Evolutionary conservation across 2,329 filamentous ascomycete species (phyloP).

Genomic region (Clonostachys chloroleuca): DNA sequence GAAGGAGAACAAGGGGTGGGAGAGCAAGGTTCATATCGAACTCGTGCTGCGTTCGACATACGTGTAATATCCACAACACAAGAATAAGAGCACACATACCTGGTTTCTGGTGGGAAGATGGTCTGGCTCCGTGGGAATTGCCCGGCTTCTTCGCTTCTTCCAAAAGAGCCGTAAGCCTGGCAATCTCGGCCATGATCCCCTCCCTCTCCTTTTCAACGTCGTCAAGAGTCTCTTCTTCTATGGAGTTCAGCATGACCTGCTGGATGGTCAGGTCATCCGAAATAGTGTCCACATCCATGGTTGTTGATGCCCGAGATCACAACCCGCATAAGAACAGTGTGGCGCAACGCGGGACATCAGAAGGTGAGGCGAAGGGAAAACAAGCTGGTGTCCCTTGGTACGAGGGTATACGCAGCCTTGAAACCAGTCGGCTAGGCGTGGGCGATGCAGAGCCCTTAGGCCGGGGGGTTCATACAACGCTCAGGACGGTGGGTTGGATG

Average conservation of each 20-base stretch:
- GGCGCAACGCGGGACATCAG: no score
- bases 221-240: slow-evolving; percentile 17
- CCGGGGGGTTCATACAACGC: no score
- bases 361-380: no score
- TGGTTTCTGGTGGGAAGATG: neutral
- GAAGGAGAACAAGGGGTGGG: no score
- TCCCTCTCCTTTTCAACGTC: slow-evolving; percentile 20
- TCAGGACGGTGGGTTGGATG: no score
- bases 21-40: no score
- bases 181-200: slow-evolving; percentile 17
- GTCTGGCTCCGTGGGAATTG: neutral
- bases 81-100: neutral
- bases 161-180: slow-evolving; percentile 15
- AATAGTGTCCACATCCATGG: slow-evolving; percentile 9
- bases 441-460: no score
- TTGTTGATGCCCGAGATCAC: slow-evolving; percentile 5
- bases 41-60: neutral
- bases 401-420: no score
- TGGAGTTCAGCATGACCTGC: slow-evolving; percentile 34
- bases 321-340: no score
- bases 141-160: slow-evolving; percentile 1
- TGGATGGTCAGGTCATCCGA: slow-evolving; percentile 36
- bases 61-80: neutral
- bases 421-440: no score
- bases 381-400: no score